phyloP scores from a whole-genome alignment of 208 protist genomes.

The Phytomonas francai region DNA sequence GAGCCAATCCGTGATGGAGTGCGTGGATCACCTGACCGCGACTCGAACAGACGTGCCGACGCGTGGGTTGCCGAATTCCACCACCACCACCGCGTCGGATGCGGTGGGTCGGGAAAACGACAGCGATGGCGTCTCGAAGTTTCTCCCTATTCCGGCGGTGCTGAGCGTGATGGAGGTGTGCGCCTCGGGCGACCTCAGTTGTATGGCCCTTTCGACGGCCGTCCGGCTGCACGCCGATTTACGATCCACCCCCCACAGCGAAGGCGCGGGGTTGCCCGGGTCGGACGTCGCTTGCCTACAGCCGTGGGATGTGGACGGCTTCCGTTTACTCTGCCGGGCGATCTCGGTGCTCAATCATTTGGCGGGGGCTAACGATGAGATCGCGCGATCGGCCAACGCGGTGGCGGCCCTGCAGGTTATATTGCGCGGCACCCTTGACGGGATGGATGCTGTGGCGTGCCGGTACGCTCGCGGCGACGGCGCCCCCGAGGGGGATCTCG shows the following conservation, averaged over 20 bases:
- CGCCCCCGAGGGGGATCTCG: conserved; percentile 18
- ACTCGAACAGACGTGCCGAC: conserved; percentile 30
- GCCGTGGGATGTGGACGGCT: conserved; percentile 33
- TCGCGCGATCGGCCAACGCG: conserved; percentile 49
- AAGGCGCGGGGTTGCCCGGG: background rate
- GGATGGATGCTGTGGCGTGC: conserved; percentile 18
- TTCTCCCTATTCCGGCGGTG: conserved; percentile 49
- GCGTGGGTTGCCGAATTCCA: background rate
- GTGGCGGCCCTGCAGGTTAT: conserved; percentile 59
- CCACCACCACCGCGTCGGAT: conserved; percentile 6
- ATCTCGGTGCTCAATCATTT: conserved; percentile 37
- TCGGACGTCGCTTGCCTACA: background rate
- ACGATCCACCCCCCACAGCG: conserved; percentile 11
- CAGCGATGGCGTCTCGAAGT: conserved; percentile 6
- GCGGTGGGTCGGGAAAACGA: background rate
- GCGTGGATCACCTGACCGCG: conserved; percentile 37
- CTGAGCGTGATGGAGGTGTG: conserved; percentile 46
- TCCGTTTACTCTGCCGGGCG: conserved; percentile 44
- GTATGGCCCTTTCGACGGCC: conserved; percentile 56
- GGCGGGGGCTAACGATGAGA: conserved; percentile 34
- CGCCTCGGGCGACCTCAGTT: conserved; percentile 29
- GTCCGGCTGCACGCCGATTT: conserved; percentile 40
- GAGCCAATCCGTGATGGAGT: conserved; percentile 31
- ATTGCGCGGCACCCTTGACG: conserved; percentile 28
- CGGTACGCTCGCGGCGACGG: background rate